These are phyloP conservation scores for Endotrypanum monterogeii DNA, from an alignment of 208 protist species.

Conservation along the genomic window DNA sequence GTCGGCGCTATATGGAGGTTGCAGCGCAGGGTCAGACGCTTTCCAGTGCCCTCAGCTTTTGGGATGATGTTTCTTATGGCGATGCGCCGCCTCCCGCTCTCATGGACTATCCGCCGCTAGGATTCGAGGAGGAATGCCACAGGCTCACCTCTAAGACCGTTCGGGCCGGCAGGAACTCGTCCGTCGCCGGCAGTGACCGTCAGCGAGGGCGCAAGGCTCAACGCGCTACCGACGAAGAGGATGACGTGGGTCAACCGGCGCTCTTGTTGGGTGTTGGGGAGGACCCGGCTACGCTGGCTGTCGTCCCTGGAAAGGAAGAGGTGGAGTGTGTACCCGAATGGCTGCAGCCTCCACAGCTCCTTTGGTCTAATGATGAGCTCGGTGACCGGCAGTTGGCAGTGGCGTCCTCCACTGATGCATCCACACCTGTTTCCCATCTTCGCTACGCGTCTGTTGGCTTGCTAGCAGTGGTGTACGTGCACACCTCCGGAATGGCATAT, in stretches of 20 bases:
- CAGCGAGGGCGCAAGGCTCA: constrained; percentile 5
- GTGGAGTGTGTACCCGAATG: neutral
- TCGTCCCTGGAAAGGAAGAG: too few species aligned
- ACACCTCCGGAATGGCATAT: constrained; percentile 58
- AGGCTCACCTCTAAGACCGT: constrained; percentile 2
- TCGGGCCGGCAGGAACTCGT: neutral
- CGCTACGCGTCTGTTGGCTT: constrained; percentile 47
- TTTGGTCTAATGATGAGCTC: neutral
- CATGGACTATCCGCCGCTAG: constrained; percentile 30
- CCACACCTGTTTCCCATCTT: neutral
- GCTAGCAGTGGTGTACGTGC: constrained; percentile 68
- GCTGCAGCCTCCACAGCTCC: constrained; percentile 11
- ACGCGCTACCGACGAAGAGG: neutral
- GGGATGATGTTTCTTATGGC: constrained; percentile 41
- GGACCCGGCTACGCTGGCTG: neutral
- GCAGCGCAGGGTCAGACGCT: constrained; percentile 73
- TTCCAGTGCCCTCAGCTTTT: constrained; percentile 58
- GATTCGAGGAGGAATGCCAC: constrained; percentile 14
- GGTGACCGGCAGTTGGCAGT: neutral
- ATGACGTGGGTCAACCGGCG: constrained; percentile 1
- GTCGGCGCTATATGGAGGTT: constrained; percentile 41
- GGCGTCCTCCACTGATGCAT: too few species aligned
- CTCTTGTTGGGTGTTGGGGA: constrained; percentile 6
- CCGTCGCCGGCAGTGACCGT: neutral
- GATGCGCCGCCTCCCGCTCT: constrained; percentile 21